Conservation (phyloP, 176 grass and related monocot species). For the Bonia amplexicaulis region DNA sequence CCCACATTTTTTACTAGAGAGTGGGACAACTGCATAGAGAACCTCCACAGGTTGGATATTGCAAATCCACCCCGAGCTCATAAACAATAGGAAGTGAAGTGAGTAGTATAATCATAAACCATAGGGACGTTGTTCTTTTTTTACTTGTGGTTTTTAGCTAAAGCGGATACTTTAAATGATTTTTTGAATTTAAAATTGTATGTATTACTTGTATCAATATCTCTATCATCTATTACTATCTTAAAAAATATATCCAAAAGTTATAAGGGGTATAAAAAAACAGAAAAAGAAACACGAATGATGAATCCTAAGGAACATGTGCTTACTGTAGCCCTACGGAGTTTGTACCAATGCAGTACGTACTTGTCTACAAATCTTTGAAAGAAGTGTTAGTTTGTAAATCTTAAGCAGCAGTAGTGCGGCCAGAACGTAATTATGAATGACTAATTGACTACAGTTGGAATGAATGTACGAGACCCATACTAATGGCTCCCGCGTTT, state of each 20-base stretch:
- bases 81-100: neutral
- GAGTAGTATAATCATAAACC: neutral
- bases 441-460: neutral
- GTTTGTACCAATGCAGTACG: neutral
- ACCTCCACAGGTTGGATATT: neutral
- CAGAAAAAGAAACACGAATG: neutral
- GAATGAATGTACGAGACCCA: neutral
- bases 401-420: neutral
- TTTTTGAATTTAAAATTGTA: too few relatives aligned
- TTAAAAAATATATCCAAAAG: too few relatives aligned
- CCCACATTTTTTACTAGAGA: neutral
- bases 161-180: too few relatives aligned
- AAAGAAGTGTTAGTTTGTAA: neutral
- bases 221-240: too few relatives aligned
- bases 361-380: neutral
- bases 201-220: too few relatives aligned
- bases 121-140: too few relatives aligned
- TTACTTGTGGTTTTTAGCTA: too few relatives aligned
- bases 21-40: neutral
- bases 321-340: neutral
- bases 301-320: neutral
- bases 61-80: neutral
- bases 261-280: too few relatives aligned
- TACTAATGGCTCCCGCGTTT: neutral
- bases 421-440: neutral